A percentile compares a stretch with the other conserved stretches of the same genome.
Evolutionary conservation across 2,329 filamentous ascomycete species (phyloP).

Genomic region (Aotearoamyces nothofagi): DNA sequence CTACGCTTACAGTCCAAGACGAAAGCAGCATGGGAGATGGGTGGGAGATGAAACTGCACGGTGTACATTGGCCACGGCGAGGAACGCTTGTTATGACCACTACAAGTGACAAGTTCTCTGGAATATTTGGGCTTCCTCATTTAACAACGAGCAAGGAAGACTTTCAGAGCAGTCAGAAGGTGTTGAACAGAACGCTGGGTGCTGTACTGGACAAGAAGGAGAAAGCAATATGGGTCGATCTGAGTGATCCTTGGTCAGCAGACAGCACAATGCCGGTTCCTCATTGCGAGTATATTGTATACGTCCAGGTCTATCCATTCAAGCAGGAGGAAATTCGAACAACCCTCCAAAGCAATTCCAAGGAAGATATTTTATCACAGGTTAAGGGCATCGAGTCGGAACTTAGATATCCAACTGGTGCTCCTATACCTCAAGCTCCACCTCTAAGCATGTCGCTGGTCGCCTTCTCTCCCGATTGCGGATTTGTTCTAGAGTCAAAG

Average conservation of each 20-base stretch:
- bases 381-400: constrained; percentile 45
- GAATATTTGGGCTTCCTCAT: constrained; percentile 80
- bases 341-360: constrained; percentile 7
- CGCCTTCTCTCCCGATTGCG: constrained; percentile 54
- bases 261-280: constrained; percentile 46
- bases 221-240: constrained; percentile 35
- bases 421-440: constrained; percentile 35
- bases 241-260: constrained; percentile 63
- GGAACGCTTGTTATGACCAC: constrained; percentile 73
- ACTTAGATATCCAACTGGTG: constrained; percentile 43
- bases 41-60: constrained; percentile 69
- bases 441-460: constrained; percentile 45
- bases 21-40: constrained; percentile 52
- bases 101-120: constrained; percentile 87
- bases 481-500: constrained; percentile 48
- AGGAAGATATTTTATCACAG: constrained; percentile 19
- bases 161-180: constrained; percentile 38
- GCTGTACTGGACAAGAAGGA: constrained; percentile 52
- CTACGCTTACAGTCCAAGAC: constrained; percentile 59
- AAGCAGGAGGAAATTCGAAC: constrained; percentile 1
- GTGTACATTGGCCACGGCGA: constrained; percentile 71
- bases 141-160: constrained; percentile 46
- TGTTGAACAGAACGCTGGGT: constrained; percentile 61
- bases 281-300: constrained; percentile 81
- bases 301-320: constrained; percentile 52